Percentiles rank a stretch among this genome's conserved stretches.
Evolutionary conservation across 768 basidiomycete species (phyloP).

Genomic region (Collybiopsis luxurians): DNA sequence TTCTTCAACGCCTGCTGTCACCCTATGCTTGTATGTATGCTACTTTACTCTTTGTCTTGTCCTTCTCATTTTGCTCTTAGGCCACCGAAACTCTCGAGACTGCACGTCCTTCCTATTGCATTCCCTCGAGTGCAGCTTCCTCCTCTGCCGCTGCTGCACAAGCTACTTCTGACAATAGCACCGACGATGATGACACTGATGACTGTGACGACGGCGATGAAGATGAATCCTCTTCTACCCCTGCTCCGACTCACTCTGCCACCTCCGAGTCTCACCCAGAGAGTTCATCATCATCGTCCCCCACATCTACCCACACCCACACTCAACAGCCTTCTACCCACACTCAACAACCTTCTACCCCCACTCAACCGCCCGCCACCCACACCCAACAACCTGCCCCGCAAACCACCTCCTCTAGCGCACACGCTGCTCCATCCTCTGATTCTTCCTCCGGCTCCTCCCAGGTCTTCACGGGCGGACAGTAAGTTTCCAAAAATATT

Average conservation of each 20-base stretch:
- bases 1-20: conserved; percentile 75
- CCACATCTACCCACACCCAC: conserved; percentile 5
- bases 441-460: neutral
- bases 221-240: conserved; percentile 12
- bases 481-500: conserved; percentile 30
- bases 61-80: conserved; percentile 25
- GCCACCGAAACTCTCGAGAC: conserved; percentile 45
- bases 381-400: conserved; percentile 8
- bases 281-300: conserved; percentile 2
- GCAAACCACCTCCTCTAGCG: conserved; percentile 6
- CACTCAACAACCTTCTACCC: conserved; percentile 6
- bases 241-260: conserved; percentile 15
- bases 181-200: conserved; percentile 30
- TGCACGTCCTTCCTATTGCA: conserved; percentile 52
- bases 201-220: conserved; percentile 19
- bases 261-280: conserved; percentile 14
- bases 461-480: conserved; percentile 36
- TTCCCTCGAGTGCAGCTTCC: conserved; percentile 33
- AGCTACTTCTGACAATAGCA: conserved; percentile 29
- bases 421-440: neutral
- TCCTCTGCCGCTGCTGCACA: conserved; percentile 20
- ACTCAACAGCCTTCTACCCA: conserved; percentile 14
- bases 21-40: conserved; percentile 53
- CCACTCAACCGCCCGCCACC: conserved; percentile 1
- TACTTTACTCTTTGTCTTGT: neutral